Evolutionary conservation across 768 basidiomycete species (phyloP).

Genomic region (Chlorophyllum brunneum): DNA sequence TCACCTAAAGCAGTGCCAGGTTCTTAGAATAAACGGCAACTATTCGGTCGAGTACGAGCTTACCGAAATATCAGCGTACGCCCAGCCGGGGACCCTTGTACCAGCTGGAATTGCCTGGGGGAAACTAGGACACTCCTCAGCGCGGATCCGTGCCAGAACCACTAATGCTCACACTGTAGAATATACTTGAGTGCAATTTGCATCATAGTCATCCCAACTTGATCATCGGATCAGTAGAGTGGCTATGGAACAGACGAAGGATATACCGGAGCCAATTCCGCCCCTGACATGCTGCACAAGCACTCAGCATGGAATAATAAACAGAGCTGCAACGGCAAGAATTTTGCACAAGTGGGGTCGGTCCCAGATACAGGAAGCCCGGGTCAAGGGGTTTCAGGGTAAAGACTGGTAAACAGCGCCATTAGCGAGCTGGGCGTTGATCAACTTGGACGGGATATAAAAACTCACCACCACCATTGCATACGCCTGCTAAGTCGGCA

Average conservation of each 20-base stretch:
- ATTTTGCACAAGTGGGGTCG: constrained; percentile 28
- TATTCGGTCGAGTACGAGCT: constrained; percentile 4
- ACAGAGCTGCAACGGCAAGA: constrained; percentile 51
- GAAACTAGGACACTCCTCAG: constrained; percentile 25
- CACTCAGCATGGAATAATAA: constrained; percentile 47
- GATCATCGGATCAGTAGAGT: not conserved
- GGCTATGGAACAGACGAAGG: not conserved
- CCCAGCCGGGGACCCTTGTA: constrained; percentile 46
- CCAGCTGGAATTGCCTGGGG: constrained; percentile 32
- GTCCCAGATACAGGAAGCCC: constrained; percentile 34
- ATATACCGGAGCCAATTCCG: constrained; percentile 29
- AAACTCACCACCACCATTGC: constrained; percentile 31
- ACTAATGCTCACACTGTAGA: constrained; percentile 24
- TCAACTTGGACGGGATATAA: not conserved
- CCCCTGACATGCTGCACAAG: constrained; percentile 48
- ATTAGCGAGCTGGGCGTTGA: not conserved
- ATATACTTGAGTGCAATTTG: constrained; percentile 44
- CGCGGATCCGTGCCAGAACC: not conserved
- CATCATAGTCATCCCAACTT: constrained; percentile 47
- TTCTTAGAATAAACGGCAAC: not conserved
- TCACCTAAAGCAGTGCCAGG: constrained; percentile 16
- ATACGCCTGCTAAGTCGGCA: constrained; percentile 36
- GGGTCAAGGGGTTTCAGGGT: constrained; percentile 26
- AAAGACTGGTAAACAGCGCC: constrained; percentile 24
- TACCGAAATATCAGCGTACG: constrained; percentile 42